A percentile compares a stretch with the other conserved stretches of the same genome.
phyloP scores from a whole-genome alignment of 805 yeast genomes.

The Phaffomyces opuntiae region DNA sequence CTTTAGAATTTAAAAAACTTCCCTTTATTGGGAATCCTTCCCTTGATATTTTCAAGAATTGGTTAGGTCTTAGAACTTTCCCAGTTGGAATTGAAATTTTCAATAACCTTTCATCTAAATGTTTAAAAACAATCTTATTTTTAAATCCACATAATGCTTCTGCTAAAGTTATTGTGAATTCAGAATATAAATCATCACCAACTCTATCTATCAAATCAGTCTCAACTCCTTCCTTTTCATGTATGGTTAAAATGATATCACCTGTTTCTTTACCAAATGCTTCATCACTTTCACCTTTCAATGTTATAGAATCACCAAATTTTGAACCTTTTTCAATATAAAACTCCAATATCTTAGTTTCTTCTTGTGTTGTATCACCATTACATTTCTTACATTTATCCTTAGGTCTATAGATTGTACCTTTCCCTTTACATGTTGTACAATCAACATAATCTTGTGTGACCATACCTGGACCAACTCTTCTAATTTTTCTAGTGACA shows the following conservation, averaged over 20 bases:
- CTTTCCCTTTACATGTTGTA: constrained; percentile 63
- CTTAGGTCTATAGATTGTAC: constrained; percentile 50
- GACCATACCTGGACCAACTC: constrained; percentile 72
- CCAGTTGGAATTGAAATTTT: constrained; percentile 65
- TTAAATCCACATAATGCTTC: constrained; percentile 85
- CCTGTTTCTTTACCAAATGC: constrained; percentile 69
- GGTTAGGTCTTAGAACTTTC: constrained; percentile 74
- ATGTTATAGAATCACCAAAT: constrained; percentile 50
- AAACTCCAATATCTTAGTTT: constrained; percentile 69
- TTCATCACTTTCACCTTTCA: constrained; percentile 72
- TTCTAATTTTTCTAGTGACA: constrained; percentile 44
- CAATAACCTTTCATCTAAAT: constrained; percentile 74
- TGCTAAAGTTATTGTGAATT: constrained; percentile 53
- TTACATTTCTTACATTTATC: constrained; percentile 74
- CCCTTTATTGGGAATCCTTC: constrained; percentile 79
- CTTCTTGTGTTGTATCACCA: constrained; percentile 56
- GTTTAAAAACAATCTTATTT: constrained; percentile 52
- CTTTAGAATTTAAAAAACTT: constrained; percentile 30
- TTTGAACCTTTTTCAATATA: constrained; percentile 67
- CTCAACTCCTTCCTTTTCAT: constrained; percentile 29
- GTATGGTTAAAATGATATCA: constrained; percentile 61
- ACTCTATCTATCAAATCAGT: constrained; percentile 42
- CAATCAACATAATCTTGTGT: constrained; percentile 58
- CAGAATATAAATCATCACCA: constrained; percentile 58
- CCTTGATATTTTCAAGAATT: constrained; percentile 49